phyloP scores from a whole-genome alignment of 2,329 filamentous ascomycete genomes.

The Corniculantispora saksenae region DNA sequence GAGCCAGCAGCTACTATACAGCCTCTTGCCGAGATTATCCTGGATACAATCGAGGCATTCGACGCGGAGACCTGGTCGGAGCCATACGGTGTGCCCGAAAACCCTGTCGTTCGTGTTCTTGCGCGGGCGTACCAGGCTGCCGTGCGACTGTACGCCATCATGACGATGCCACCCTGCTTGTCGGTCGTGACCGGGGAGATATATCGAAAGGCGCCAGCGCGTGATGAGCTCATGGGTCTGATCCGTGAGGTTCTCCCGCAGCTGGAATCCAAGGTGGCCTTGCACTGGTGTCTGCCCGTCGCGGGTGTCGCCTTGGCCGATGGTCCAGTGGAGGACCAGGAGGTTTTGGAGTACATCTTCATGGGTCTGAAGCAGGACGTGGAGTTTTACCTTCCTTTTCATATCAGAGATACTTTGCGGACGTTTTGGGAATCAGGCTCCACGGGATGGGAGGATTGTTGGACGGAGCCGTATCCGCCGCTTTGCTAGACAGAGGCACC shows the following conservation, averaged over 20 bases:
- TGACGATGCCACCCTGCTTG: slow-evolving; percentile 3
- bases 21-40: neutral
- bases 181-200: neutral
- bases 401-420: neutral
- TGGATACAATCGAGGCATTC: neutral
- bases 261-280: neutral
- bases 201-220: neutral
- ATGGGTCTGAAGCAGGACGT: neutral
- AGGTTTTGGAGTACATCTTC: neutral
- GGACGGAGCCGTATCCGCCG: slow-evolving; percentile 2
- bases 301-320: slow-evolving; percentile 1
- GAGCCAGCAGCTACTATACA: neutral
- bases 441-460: neutral
- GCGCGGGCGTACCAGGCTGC: slow-evolving; percentile 6
- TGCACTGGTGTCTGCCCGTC: slow-evolving; percentile 9
- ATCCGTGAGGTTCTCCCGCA: neutral
- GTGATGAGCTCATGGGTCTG: slow-evolving; percentile 2
- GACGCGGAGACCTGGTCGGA: neutral
- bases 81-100: slow-evolving; percentile 3
- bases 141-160: slow-evolving; percentile 8
- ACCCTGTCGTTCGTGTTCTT: neutral
- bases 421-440: neutral
- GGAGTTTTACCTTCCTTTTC: neutral
- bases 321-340: neutral
- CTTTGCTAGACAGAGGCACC: neutral